Base-by-base conservation (phyloP, 176 grass and related monocot species). In the Eragrostis curvula region DNA sequence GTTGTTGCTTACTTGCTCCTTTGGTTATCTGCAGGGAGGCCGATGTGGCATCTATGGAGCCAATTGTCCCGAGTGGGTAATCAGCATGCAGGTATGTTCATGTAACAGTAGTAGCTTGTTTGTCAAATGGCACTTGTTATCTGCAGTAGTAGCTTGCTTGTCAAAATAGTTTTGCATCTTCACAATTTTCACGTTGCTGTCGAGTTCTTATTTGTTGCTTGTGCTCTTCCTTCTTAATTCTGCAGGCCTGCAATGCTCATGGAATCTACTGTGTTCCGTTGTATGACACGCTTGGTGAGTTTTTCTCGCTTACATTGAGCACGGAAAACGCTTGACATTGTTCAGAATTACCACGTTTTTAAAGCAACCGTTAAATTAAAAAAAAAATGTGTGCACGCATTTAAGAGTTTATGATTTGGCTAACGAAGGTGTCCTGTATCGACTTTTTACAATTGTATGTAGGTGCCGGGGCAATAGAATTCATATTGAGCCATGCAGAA, bases 261-360 rank as follows among this genome's bases (percentile, higher is more conserved):
- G 96, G 96, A 67, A 86, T 98, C 47, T 93, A 90, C 57, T 98
- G 93, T 88, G 91, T 93, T 85, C 96, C 96, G 21, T 82, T 98
- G 70, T 98, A 98, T 73, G 96, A 98, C 78, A 96, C 96, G 18
- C 93, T 98, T 82, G 96, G 96, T 98, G 88, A 68, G 85, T 67
- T 84, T 70, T 73, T 73, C 50, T 63, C 80, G 7, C 58, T 76
- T 83, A 68, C 51, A 23, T 49, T 41, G 42, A 58, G 23, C 20
- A 66, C 11, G n/a, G 3, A 66, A 59, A 82, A 61, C 8, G 25
- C 21, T 12, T 87, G 29, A 66, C 24, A 56, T 70, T 25, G 9
- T 50, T 49, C n/a, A 60, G 21, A 68, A 76, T 47, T 67, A 70
- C 78, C 50, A 67, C 72, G 7, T 79, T 79, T 44, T 24, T 5